These are phyloP conservation scores for Boechera stricta DNA, from an alignment of 345 rosid genomes.

Conservation along the genomic window DNA sequence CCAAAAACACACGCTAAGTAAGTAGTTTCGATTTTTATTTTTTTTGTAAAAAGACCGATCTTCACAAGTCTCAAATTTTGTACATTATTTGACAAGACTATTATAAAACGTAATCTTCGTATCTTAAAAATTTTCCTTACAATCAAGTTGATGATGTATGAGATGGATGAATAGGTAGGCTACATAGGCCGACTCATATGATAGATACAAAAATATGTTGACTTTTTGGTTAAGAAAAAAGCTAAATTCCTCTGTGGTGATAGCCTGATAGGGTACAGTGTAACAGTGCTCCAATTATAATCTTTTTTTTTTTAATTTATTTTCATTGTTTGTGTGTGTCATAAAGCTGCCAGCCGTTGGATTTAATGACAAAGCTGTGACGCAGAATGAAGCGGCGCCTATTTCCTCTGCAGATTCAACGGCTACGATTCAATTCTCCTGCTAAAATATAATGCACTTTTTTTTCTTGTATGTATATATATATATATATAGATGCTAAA, in stretches of 20 bases:
- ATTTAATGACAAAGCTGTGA: constrained; percentile 49
- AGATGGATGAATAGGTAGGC: constrained; percentile 33
- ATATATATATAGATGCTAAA: neutral
- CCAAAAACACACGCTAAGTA: constrained; percentile 3
- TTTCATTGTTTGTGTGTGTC: neutral
- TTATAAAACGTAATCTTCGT: neutral
- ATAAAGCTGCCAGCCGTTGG: constrained; percentile 52
- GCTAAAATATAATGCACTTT: constrained; percentile 2
- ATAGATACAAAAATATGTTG: constrained; percentile 36
- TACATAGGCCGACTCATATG: constrained; percentile 7
- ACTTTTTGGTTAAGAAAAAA: constrained; percentile 31
- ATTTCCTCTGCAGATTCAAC: constrained; percentile 43
- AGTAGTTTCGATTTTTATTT: neutral
- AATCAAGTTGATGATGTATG: constrained; percentile 20
- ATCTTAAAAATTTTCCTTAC: neutral
- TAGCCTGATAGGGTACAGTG: constrained; percentile 15
- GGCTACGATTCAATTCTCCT: constrained; percentile 29
- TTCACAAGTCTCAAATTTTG: neutral
- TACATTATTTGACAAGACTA: neutral
- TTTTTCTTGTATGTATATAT: neutral
- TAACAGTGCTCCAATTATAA: constrained; percentile 20
- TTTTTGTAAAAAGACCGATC: too few species aligned
- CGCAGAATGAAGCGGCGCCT: constrained; percentile 46
- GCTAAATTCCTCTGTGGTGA: constrained; percentile 35
- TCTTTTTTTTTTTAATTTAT: neutral